Evolutionary conservation across 768 basidiomycete species (phyloP), one percentile per base, ranked within the genome.

Genomic region (Tremella yokohamensis): DNA sequence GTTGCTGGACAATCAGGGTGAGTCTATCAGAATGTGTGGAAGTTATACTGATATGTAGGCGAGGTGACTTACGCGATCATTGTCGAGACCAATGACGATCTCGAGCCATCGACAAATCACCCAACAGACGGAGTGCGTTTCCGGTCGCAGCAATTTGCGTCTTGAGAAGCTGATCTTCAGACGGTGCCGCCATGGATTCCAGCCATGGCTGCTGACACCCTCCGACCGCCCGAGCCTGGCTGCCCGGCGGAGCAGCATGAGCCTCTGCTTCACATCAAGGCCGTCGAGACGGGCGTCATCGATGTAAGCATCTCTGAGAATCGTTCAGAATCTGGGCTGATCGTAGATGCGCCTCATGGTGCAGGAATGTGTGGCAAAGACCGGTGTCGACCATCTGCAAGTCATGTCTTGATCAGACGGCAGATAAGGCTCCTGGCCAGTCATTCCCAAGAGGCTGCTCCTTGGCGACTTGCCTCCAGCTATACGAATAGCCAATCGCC

Each of bases 41-140:
- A 16, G 84, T 86, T 63, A 79, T 92, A n/a, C 2, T 52, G 83
- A 84, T 4, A 20, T 47, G 0, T 49, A 76, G 87, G 84, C 56
- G 85, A 90, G 58, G 79, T 83, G 18, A 87, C 89, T 0, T 94
- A 93, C 66, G 85, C 86, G 0, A 83, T 94, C 55, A 74, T 90
- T n/a, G 76, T 93, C 19, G 91, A 93, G 69, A 81, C 91, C 52
- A 82, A 82, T 65, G 87, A 89, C 53, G 83, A 84, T 44, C 53
- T 63, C 1, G 68, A 69, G 52, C 74, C 64, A 26, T 54, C 37
- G 2, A 51, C 52, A 12, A 75, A 65, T 55, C 42, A 42, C 26
- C 44, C 53, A 6, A 61, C 59, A 16, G 69, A 66, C 25, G 67
- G 62, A 24, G 70, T 70, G 57, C 56, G 69, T 60, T 4, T 8